These are phyloP conservation scores for Ceratobasidium sp. DNA, from an alignment of 1,284 basidiomycete species.

Conservation along the genomic window DNA sequence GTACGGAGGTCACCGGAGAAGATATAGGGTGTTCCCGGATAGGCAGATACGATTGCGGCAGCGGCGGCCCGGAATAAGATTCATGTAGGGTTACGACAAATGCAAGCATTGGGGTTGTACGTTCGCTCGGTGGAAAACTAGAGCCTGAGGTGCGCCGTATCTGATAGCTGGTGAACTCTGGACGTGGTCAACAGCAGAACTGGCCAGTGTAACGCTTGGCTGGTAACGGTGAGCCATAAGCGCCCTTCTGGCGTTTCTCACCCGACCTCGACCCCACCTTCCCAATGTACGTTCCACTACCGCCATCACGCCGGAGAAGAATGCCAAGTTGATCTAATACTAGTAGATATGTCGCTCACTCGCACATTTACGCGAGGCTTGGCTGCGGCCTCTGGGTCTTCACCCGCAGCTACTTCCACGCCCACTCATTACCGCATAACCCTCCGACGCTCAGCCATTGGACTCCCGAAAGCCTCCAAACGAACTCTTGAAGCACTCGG, in stretches of 20 bases:
- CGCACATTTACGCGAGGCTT: not conserved
- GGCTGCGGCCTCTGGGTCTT: not conserved
- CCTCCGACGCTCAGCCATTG: slow-evolving; percentile 80
- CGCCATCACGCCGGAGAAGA: no score
- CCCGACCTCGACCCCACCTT: no score
- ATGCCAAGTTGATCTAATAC: no score
- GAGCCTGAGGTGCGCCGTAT: no score
- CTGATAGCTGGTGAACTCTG: no score
- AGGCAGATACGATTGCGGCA: not conserved
- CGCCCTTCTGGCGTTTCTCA: no score
- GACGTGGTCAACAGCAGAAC: no score
- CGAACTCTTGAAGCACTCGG: slow-evolving; percentile 78
- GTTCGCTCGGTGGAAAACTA: no score
- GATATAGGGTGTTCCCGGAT: not conserved
- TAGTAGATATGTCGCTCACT: slow-evolving; percentile 6
- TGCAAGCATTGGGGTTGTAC: no score
- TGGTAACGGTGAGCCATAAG: no score
- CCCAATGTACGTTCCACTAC: no score
- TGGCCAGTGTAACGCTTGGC: no score
- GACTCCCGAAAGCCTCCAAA: slow-evolving; percentile 72
- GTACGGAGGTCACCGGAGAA: not conserved
- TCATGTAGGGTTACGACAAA: not conserved
- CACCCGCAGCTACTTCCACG: not conserved
- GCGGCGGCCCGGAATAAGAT: not conserved
- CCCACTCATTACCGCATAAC: slow-evolving; percentile 83